Base-by-base conservation (phyloP, 108 stramenopile genomes). In the Skeletonema costatum region DNA sequence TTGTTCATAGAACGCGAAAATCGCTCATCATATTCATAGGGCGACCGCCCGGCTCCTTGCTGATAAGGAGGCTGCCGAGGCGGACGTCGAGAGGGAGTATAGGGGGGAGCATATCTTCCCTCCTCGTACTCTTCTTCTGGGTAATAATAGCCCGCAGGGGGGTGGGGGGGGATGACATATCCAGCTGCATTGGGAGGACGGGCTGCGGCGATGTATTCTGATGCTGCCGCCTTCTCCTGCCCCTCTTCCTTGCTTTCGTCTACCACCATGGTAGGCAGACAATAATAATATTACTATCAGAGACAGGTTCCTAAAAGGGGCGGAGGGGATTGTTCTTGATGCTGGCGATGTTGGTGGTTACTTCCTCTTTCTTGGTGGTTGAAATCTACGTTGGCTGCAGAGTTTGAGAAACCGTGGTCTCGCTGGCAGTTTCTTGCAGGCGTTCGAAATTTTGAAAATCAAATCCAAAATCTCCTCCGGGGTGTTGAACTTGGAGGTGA, bases 401-500 rank as follows among this genome's bases (percentile, higher is more conserved):
- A 25, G 53, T 29, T 56, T 7, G 53, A 21, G 53, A 56, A 56
- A 56, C 21, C 53, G 14, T 17, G 48, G 53, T 25, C 17, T 19
- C 50, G n/a, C 19, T 51, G 21, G 53, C 53, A 19, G 25, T 56
- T 56, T 56, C 53, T 0, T 9, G 53, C 25, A 56, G 25, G 53
- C 6, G 53, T 56, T 56, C 53, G 53, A 56, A 56, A 56, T 56
- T 56, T 56, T 56, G 53, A 56, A 56, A 56, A 56, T 56, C 53
- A 25, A 56, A 56, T 56, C 53, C 53, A 29, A 8, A 8, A 25
- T 56, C 0, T 29, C 25, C 53, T 56, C 53, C 0, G 9, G 25
- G 25, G 53, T 56, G 3, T 1, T 42, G 10, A 9, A 42, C 13
- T 42, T 46, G 44, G 5, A 1, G 4, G 1, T 4, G 3, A 46